Evolutionary conservation across 1,284 basidiomycete genomes (phyloP).

Genomic region (Microbotryum lychnidis-dioicae): DNA sequence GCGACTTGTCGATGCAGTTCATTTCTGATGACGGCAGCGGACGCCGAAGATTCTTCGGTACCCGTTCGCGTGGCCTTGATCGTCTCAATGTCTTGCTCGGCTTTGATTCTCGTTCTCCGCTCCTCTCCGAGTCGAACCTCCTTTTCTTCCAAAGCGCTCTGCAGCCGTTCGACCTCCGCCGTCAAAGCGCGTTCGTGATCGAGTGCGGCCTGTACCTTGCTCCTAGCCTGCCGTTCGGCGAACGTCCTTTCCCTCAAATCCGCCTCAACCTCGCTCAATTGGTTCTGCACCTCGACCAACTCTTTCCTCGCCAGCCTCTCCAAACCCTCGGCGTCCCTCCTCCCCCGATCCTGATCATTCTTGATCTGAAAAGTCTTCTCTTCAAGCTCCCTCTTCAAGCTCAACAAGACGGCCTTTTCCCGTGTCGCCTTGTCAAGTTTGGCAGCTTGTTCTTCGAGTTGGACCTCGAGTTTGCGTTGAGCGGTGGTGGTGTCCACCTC

Average conservation of each 20-base stretch:
- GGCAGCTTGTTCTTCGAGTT: constrained; percentile 11
- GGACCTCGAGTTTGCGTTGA: constrained; percentile 7
- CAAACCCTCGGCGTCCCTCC: constrained; percentile 10
- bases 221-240: constrained; percentile 15
- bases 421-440: constrained; percentile 29
- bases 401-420: constrained; percentile 25
- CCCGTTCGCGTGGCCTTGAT: constrained; percentile 6
- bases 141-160: constrained; percentile 4
- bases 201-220: constrained; percentile 15
- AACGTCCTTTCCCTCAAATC: constrained; percentile 22
- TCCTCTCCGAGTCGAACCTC: background rate
- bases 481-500: constrained; percentile 11
- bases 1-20: constrained; percentile 32
- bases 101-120: constrained; percentile 15
- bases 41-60: constrained; percentile 1
- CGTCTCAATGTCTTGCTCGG: constrained; percentile 18
- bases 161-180: constrained; percentile 15
- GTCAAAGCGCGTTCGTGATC: constrained; percentile 9
- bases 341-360: constrained; percentile 10
- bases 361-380: constrained; percentile 12
- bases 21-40: constrained; percentile 11
- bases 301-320: constrained; percentile 16
- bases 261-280: constrained; percentile 20
- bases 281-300: constrained; percentile 17
- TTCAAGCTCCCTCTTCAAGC: constrained; percentile 24